Evolutionary conservation across 2,329 filamentous ascomycete genomes (phyloP).

Genomic region (Penicillium sp.): DNA sequence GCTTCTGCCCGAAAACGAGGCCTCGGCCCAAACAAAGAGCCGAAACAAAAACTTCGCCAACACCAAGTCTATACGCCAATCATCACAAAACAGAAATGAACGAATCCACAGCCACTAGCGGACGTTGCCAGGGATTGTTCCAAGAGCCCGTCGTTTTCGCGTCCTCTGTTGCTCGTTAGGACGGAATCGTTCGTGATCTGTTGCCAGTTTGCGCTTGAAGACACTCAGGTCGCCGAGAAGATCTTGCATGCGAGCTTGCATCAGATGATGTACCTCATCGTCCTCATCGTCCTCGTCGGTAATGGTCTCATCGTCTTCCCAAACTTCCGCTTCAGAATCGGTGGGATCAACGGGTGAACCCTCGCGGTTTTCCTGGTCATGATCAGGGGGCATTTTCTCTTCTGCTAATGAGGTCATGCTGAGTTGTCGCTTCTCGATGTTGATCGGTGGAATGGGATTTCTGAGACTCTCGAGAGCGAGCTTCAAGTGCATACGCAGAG

Average conservation of each 20-base stretch:
- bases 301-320: slow-evolving; percentile 53
- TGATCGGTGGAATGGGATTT: slow-evolving; percentile 73
- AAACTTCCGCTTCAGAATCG: slow-evolving; percentile 36
- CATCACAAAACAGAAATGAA: not conserved
- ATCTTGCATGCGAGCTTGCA: slow-evolving; percentile 82
- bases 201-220: slow-evolving; percentile 81
- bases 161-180: slow-evolving; percentile 23
- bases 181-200: slow-evolving; percentile 58
- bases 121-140: slow-evolving; percentile 29
- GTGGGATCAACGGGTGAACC: slow-evolving; percentile 24
- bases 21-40: slow-evolving; percentile 15
- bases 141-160: slow-evolving; percentile 32
- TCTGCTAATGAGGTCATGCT: slow-evolving; percentile 51
- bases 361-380: slow-evolving; percentile 39
- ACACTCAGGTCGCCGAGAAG: slow-evolving; percentile 75
- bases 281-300: slow-evolving; percentile 44
- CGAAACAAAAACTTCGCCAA: slow-evolving; percentile 15
- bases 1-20: slow-evolving; percentile 3
- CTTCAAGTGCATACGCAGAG: slow-evolving; percentile 80
- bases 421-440: slow-evolving; percentile 33
- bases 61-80: slow-evolving; percentile 6
- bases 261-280: slow-evolving; percentile 52
- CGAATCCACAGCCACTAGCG: slow-evolving; percentile 15
- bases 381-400: slow-evolving; percentile 56
- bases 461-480: slow-evolving; percentile 81